Evolutionary conservation across 768 basidiomycete species (phyloP).

Genomic region (Boletus eberwhitei): DNA sequence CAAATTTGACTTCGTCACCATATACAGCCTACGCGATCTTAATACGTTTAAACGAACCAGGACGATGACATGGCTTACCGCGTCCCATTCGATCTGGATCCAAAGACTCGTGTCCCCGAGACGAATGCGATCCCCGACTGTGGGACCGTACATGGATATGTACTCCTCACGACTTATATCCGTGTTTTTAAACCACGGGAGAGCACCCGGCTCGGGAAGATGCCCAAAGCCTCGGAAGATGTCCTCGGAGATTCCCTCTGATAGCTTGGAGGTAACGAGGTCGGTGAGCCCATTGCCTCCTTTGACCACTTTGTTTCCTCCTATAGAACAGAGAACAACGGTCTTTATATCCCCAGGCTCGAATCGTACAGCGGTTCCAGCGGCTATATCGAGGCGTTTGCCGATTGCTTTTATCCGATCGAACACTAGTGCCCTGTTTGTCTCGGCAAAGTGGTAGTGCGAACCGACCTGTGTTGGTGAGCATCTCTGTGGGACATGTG

Average conservation of each 20-base stretch:
- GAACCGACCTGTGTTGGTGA: conserved; percentile 67
- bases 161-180: conserved; percentile 70
- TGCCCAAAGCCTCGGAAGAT: conserved; percentile 60
- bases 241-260: conserved; percentile 33
- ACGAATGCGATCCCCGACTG: conserved; percentile 82
- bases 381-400: conserved; percentile 85
- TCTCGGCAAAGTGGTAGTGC: conserved; percentile 93
- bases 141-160: conserved; percentile 94
- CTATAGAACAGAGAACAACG: conserved; percentile 76
- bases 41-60: neutral
- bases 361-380: conserved; percentile 95
- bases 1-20: conserved; percentile 98
- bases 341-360: conserved; percentile 90
- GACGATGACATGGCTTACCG: conserved; percentile 38
- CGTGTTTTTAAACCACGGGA: conserved; percentile 48
- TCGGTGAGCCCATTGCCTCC: conserved; percentile 71
- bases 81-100: conserved; percentile 89
- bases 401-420: conserved; percentile 81
- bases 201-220: conserved; percentile 60
- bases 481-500: neutral
- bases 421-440: conserved; percentile 76
- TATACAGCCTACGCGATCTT: conserved; percentile 62
- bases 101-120: conserved; percentile 89
- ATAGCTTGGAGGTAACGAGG: conserved; percentile 44
- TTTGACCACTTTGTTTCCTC: conserved; percentile 63